Base-by-base conservation (phyloP, 139 green algal genomes). In the Axilococcus clingmanii region DNA sequence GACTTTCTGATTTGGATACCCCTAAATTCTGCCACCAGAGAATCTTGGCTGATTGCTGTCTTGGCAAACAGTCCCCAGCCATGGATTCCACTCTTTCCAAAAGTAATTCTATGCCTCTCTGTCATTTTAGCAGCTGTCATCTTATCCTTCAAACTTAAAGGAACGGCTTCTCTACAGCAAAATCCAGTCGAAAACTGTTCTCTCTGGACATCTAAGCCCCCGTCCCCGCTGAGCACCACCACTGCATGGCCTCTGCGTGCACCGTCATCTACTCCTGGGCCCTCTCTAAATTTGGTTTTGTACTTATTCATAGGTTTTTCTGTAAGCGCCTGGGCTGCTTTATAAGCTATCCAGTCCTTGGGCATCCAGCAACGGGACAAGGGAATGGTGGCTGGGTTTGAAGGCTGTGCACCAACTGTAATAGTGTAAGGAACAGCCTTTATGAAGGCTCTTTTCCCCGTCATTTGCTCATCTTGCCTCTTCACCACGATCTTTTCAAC, bases 11-110 rank as follows among this genome's bases (percentile, higher is more conserved):
- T 49, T 22, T 75, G 23, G 40, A 91, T 84, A 0, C 88, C 88
- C 4, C 60, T 8, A 57, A 61, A 97, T 76, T 95, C 84, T 0
- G 81, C 77, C 4, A 97, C 75, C 67, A 93, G 85, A 15, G 57
- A 65, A 62, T 91, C 89, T 71, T 85, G 69, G 22, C 52, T 56
- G 15, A 94, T 77, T 52, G 60, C 40, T 25, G 36, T 37, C 9
- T 63, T 60, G 8, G 85, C 86, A 63, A 94, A 82, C n/a, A 94
- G 59, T 46, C 87, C 83, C 83, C 83, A 93, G 5, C 85, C 85
- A 55, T 93, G 83, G 34, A 94, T 81, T 19, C 85, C 85, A 47
- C 63, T 61, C 79, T 94, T 94, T 53, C 84, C 82, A 56, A 93
- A 89, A 32, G 79, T 69, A 27, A 94, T 60, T 20, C 82, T 74